Evolutionary conservation across 2,329 filamentous ascomycete species (phyloP).

Genomic region (Cordyceps cicadae): DNA sequence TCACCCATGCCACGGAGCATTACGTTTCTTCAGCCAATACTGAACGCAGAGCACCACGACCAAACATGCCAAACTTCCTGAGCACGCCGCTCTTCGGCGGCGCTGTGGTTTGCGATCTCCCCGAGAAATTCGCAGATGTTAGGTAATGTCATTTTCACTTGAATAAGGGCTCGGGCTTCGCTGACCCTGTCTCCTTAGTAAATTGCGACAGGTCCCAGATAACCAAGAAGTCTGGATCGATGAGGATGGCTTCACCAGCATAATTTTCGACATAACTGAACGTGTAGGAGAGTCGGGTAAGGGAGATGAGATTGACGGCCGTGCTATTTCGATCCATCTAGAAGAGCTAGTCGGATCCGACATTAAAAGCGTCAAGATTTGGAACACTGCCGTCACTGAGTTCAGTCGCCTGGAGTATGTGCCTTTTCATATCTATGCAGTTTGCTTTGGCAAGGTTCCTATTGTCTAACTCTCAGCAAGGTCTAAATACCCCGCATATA

Average conservation of each 20-base stretch:
- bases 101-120: slow-evolving; percentile 61
- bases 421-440: background rate
- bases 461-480: slow-evolving; percentile 24
- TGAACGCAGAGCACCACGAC: background rate
- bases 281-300: slow-evolving; percentile 53
- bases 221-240: slow-evolving; percentile 93
- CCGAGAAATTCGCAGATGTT: slow-evolving; percentile 60
- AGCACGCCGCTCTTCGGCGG: slow-evolving; percentile 61
- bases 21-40: background rate
- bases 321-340: slow-evolving; percentile 60
- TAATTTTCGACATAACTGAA: slow-evolving; percentile 87
- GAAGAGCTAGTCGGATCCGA: slow-evolving; percentile 61
- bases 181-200: slow-evolving; percentile 34
- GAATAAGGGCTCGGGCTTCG: background rate
- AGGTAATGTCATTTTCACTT: slow-evolving; percentile 41
- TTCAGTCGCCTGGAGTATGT: slow-evolving; percentile 48
- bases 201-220: slow-evolving; percentile 67
- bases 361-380: slow-evolving; percentile 55
- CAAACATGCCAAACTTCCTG: slow-evolving; percentile 46
- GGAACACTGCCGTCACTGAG: slow-evolving; percentile 54
- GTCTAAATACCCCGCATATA: slow-evolving; percentile 51
- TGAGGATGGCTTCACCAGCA: slow-evolving; percentile 69
- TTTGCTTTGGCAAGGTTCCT: background rate
- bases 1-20: background rate
- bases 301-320: slow-evolving; percentile 55